phyloP scores from a whole-genome alignment of 2,329 filamentous ascomycete genomes.

The Truncatella angustata region DNA sequence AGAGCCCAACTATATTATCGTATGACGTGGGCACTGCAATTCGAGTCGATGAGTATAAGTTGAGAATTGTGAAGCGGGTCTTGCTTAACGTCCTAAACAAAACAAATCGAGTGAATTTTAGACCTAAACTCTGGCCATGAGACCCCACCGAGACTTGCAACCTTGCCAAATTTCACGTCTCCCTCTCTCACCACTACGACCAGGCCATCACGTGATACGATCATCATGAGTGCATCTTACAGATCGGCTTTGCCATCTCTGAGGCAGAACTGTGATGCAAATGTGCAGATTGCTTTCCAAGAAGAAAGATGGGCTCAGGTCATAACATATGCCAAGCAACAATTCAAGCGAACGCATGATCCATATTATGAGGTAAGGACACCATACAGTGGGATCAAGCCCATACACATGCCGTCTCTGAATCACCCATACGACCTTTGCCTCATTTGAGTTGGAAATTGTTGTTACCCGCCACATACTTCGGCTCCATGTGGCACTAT shows the following conservation, averaged over 20 bases:
- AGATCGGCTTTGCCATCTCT: constrained; percentile 10
- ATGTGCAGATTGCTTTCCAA: constrained; percentile 54
- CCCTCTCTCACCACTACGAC: not conserved
- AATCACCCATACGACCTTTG: not conserved
- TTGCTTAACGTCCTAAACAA: not conserved
- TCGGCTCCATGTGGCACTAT: not conserved
- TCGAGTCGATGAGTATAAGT: not conserved
- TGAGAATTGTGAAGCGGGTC: not conserved
- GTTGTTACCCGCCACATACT: not conserved
- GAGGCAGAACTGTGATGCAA: constrained; percentile 26
- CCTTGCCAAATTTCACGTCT: constrained; percentile 1
- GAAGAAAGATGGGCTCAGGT: constrained; percentile 53
- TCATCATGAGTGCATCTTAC: constrained; percentile 14
- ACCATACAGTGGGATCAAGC: too few species aligned
- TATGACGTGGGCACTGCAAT: not conserved
- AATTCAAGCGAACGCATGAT: constrained; percentile 47
- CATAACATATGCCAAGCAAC: constrained; percentile 51
- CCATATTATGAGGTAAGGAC: constrained; percentile 52
- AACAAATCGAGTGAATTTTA: not conserved
- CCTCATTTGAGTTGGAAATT: too few species aligned
- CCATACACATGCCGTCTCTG: not conserved
- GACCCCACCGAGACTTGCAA: constrained; percentile 1
- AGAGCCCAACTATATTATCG: not conserved
- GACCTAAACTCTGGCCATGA: not conserved
- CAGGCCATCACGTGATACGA: not conserved